A percentile compares a stretch with the other conserved stretches of the same genome.
phyloP scores from a whole-genome alignment of 1,284 basidiomycete genomes.

The Ceratobasidium sp. region DNA sequence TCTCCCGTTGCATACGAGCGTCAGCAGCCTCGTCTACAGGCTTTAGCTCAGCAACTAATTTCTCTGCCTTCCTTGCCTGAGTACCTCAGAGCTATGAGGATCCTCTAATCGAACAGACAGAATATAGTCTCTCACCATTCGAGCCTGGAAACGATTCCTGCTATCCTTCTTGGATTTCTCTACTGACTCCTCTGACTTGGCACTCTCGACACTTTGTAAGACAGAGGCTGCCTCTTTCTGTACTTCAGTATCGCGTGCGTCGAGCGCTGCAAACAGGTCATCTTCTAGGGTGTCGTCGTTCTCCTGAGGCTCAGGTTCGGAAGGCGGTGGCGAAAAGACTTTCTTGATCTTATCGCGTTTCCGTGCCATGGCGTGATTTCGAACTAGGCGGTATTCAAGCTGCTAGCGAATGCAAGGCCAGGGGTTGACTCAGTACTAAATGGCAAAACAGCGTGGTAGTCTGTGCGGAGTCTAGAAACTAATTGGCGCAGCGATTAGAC shows the following conservation, averaged over 20 bases:
- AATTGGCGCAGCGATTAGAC: no score
- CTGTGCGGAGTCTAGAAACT: neutral
- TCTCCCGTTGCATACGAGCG: slow-evolving; percentile 75
- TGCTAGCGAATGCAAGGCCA: neutral
- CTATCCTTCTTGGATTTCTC: slow-evolving; percentile 69
- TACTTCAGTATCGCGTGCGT: slow-evolving; percentile 67
- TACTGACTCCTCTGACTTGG: slow-evolving; percentile 57
- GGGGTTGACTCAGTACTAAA: neutral
- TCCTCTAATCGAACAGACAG: neutral
- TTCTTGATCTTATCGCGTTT: slow-evolving; percentile 68
- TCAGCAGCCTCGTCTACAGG: slow-evolving; percentile 73
- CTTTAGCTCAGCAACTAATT: slow-evolving; percentile 70
- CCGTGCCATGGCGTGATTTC: slow-evolving; percentile 40
- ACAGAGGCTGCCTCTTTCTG: slow-evolving; percentile 67
- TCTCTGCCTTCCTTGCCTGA: slow-evolving; percentile 82
- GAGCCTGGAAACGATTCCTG: slow-evolving; percentile 80
- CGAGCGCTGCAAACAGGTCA: slow-evolving; percentile 78
- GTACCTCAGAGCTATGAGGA: neutral
- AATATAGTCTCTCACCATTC: slow-evolving; percentile 69
- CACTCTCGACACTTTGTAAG: slow-evolving; percentile 61
- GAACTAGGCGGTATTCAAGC: no score
- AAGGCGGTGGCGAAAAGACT: slow-evolving; percentile 52
- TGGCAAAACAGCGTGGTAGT: slow-evolving; percentile 11
- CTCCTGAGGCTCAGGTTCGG: slow-evolving; percentile 56
- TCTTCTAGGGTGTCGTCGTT: slow-evolving; percentile 74